A percentile compares a stretch with the other conserved stretches of the same genome.
Conservation (phyloP, 139 green algal genomes). For the Picochlorum sp. region DNA sequence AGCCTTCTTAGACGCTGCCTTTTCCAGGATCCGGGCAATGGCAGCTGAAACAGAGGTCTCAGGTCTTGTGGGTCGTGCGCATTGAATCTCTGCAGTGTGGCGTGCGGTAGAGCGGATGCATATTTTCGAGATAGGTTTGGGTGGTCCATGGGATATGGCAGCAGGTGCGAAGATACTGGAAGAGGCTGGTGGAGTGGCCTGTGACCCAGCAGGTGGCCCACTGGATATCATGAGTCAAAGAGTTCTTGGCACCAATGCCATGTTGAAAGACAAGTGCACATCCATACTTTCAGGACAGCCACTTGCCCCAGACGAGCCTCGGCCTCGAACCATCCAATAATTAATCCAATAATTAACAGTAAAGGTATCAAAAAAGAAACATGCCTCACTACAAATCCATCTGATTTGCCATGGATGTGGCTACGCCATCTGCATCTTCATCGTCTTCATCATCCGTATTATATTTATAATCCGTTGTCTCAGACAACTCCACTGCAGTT, state of each 20-base stretch:
- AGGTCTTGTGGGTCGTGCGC: slow-evolving; percentile 85
- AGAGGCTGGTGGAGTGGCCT: slow-evolving; percentile 73
- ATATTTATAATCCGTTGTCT: slow-evolving; percentile 49
- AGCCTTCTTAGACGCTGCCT: slow-evolving; percentile 56
- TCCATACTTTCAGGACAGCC: slow-evolving; percentile 6
- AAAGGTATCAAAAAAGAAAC: background rate
- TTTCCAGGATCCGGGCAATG: slow-evolving; percentile 55
- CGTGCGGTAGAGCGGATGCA: slow-evolving; percentile 63
- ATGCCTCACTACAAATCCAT: slow-evolving; percentile 58
- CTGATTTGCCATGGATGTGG: slow-evolving; percentile 52
- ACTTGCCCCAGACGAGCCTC: slow-evolving; percentile 4
- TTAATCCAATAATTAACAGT: background rate
- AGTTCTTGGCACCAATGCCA: slow-evolving; percentile 60
- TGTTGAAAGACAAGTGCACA: slow-evolving; percentile 25
- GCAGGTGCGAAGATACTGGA: slow-evolving; percentile 48
- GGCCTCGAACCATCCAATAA: background rate
- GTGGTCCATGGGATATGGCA: slow-evolving; percentile 69
- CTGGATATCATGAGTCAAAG: slow-evolving; percentile 69
- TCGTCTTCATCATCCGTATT: slow-evolving; percentile 48
- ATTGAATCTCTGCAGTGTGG: slow-evolving; percentile 71
- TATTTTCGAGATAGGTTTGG: slow-evolving; percentile 95
- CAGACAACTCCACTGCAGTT: slow-evolving; percentile 36
- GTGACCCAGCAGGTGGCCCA: slow-evolving; percentile 66
- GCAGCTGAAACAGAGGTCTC: slow-evolving; percentile 37
- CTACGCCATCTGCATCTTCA: slow-evolving; percentile 35